Evolutionary conservation across 306 rosid species (phyloP).

Genomic region (Ochetophila trinervis): DNA sequence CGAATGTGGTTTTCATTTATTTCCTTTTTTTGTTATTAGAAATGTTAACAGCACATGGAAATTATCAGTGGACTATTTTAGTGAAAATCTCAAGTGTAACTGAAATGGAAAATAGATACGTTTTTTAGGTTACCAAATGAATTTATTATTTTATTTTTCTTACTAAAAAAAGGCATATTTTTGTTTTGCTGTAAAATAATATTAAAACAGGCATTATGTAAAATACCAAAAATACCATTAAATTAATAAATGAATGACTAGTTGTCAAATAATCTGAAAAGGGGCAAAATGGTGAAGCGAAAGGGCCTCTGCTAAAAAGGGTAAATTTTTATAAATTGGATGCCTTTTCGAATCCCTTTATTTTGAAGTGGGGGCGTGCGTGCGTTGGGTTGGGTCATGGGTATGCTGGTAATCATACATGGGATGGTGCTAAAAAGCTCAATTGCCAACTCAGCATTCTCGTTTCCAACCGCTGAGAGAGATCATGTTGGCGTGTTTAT

Average conservation of each 20-base stretch:
- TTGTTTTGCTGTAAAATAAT: neutral
- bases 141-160: too few relatives aligned
- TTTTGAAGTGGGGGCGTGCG: neutral
- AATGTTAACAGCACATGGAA: neutral
- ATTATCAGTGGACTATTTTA: neutral
- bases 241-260: too few relatives aligned
- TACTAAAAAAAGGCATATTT: too few relatives aligned
- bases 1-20: neutral
- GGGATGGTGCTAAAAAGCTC: slow-evolving; percentile 41
- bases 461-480: slow-evolving; percentile 38
- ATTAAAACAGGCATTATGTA: neutral
- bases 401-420: slow-evolving; percentile 46
- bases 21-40: neutral
- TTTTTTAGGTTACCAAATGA: too few relatives aligned
- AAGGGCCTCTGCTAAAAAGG: slow-evolving; percentile 21
- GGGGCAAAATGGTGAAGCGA: slow-evolving; percentile 26
- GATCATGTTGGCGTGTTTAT: slow-evolving; percentile 40
- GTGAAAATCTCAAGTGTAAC: neutral
- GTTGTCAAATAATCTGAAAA: neutral
- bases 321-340: slow-evolving; percentile 18
- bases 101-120: neutral
- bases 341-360: slow-evolving; percentile 21
- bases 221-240: neutral
- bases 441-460: slow-evolving; percentile 40
- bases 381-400: slow-evolving; percentile 16